Evolutionary conservation across 2,329 filamentous ascomycete genomes (phyloP).

Genomic region (Diplodia sapinea): DNA sequence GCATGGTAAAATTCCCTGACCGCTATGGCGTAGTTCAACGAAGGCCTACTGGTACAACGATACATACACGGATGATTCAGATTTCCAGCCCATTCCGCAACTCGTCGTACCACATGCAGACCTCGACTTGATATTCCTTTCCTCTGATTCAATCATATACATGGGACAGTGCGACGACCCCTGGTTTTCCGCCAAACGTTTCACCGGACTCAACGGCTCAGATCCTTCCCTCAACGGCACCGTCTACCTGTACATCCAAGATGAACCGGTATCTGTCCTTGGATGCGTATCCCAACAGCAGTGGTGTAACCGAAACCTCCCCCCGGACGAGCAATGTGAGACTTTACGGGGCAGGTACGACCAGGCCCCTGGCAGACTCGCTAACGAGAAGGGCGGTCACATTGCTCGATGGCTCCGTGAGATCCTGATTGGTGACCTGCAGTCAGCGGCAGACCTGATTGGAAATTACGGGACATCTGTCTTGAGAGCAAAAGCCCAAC

Average conservation of each 20-base stretch:
- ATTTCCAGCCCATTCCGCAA: not conserved
- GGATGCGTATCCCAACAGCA: not conserved
- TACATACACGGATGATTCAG: no score
- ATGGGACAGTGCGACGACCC: slow-evolving; percentile 31
- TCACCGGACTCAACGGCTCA: no score
- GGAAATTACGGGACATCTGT: no score
- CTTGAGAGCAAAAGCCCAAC: not conserved
- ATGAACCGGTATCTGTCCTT: not conserved
- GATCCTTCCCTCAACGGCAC: not conserved
- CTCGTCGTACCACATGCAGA: slow-evolving; percentile 24
- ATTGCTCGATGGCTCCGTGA: not conserved
- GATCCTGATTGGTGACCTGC: no score
- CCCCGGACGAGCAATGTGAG: not conserved
- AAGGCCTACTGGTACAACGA: no score
- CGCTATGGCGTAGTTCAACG: no score
- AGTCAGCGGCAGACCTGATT: no score
- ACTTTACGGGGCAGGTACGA: not conserved
- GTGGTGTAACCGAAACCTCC: not conserved
- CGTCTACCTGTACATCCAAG: not conserved
- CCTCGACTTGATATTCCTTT: slow-evolving; percentile 28
- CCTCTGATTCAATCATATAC: slow-evolving; percentile 29
- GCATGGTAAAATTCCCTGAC: no score
- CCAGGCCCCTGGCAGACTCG: not conserved
- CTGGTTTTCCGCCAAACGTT: slow-evolving; percentile 28
- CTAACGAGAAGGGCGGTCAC: no score